Conservation (phyloP, 768 basidiomycete genomes). For the Suillus sp. region DNA sequence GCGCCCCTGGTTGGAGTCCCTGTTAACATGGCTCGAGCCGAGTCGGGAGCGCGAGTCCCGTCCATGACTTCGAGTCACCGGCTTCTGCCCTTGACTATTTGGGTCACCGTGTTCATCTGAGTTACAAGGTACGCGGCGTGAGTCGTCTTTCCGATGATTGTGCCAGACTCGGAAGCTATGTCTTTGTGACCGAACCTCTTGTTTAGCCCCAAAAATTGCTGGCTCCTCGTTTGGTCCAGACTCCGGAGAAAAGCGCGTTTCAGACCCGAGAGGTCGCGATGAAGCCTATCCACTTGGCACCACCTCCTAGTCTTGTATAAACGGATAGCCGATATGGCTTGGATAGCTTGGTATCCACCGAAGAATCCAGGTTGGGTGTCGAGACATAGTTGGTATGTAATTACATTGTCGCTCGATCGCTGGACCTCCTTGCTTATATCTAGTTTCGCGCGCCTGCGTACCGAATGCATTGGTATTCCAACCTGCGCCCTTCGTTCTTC, state of each 20-base stretch:
- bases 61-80: too few species aligned
- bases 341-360: constrained; percentile 34
- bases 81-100: too few species aligned
- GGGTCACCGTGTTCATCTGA: constrained; percentile 17
- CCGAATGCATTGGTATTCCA: not conserved
- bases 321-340: constrained; percentile 35
- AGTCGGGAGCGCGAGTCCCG: too few species aligned
- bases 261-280: constrained; percentile 32
- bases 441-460: not conserved
- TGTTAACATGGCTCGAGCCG: too few species aligned
- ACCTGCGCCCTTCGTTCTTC: too few species aligned
- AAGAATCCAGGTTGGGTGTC: constrained; percentile 28
- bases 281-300: too few species aligned
- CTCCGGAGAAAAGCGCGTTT: constrained; percentile 37
- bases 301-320: too few species aligned
- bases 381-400: not conserved
- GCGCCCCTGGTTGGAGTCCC: too few species aligned
- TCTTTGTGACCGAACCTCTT: too few species aligned
- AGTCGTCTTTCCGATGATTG: constrained; percentile 46
- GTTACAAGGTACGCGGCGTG: constrained; percentile 58
- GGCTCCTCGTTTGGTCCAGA: too few species aligned
- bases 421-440: not conserved
- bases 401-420: not conserved
- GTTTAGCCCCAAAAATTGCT: too few species aligned
- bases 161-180: too few species aligned